Base-by-base conservation (phyloP, 129 eudicot species). In the Kitagawia praeruptora region DNA sequence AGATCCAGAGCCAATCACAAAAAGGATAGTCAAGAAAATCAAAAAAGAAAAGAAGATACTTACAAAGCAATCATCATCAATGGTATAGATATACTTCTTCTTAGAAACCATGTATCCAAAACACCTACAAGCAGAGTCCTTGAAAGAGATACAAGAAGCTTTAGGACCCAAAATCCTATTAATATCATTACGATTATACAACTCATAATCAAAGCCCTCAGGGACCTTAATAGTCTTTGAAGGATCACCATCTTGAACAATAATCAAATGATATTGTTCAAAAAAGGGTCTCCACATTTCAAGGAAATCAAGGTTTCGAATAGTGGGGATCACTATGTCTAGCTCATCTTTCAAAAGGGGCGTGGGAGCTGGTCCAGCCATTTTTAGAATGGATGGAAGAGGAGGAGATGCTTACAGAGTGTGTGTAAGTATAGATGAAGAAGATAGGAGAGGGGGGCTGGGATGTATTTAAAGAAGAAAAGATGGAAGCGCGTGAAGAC, bases 11-110 rank as follows among this genome's bases (percentile, higher is more conserved):
- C 37, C 37, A 34, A 34, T 34, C 37, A 39, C 14, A 71, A 71
- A 71, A 42, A 42, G 46, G 16, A 8, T 10, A 39, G 7, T 34
- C 21, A 42, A 34, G 37, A 34, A 34, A 34, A 34, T 34, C 37
- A 34, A 34, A 34, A 34, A 34, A 34, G 37, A 34, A 79, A 10
- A 28, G 49, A 79, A 64, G 18, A 66, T n/a, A 11, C 92, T 85
- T 82, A 88, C 92, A 81, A 88, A 88, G 89, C 92, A 88, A 84
- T 88, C 92, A 42, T 88, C 92, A 58, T 88, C 92, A 77, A 88
- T 88, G 83, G 92, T 88, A 84, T 71, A 88, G 80, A 88, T 79
- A 76, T 88, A 88, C 87, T 88, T 88, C 85, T 83, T 86, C 87
- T 83, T 86, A 44, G 89, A 87, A 6, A 87, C 85, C 88, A 87